Evolutionary conservation across 345 rosid species (phyloP).

Genomic region (Crucihimalaya himalaica): DNA sequence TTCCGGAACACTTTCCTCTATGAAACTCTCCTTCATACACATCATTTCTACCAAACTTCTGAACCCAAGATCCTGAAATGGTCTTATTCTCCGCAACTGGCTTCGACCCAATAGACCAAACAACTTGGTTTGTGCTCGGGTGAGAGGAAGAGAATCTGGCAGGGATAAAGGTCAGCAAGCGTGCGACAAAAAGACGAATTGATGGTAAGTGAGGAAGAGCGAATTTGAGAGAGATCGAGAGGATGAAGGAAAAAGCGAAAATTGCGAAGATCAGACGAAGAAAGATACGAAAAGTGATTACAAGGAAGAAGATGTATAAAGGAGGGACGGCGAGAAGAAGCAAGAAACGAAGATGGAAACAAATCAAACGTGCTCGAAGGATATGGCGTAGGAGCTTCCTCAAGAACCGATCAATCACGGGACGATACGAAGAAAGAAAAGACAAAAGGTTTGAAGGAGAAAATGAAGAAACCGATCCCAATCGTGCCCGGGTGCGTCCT

Average conservation of each 20-base stretch:
- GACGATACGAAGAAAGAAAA: conserved; percentile 24
- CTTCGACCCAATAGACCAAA: conserved; percentile 74
- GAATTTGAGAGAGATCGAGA: conserved; percentile 38
- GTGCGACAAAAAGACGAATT: conserved; percentile 53
- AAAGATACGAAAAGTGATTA: conserved; percentile 20
- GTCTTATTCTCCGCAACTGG: conserved; percentile 47
- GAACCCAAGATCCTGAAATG: conserved; percentile 60
- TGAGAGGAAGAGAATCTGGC: conserved; percentile 35
- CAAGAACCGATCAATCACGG: conserved; percentile 30
- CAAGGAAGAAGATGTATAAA: conserved; percentile 26
- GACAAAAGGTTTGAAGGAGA: conserved; percentile 24
- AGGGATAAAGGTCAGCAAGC: conserved; percentile 44
- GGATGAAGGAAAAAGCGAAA: conserved; percentile 20
- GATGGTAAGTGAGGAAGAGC: conserved; percentile 59
- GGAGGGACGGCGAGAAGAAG: conserved; percentile 46
- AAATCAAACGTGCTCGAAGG: conserved; percentile 51
- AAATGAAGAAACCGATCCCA: conserved; percentile 21
- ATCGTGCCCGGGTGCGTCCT: background rate
- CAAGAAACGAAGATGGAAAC: conserved; percentile 50
- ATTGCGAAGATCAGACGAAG: background rate
- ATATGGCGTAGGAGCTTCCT: conserved; percentile 42
- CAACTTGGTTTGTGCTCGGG: conserved; percentile 45
- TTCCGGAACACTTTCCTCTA: conserved; percentile 65
- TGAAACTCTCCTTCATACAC: conserved; percentile 79
- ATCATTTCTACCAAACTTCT: conserved; percentile 58